Evolutionary conservation across 1,284 basidiomycete genomes (phyloP).

Genomic region (Veloporphyrellus conicus): DNA sequence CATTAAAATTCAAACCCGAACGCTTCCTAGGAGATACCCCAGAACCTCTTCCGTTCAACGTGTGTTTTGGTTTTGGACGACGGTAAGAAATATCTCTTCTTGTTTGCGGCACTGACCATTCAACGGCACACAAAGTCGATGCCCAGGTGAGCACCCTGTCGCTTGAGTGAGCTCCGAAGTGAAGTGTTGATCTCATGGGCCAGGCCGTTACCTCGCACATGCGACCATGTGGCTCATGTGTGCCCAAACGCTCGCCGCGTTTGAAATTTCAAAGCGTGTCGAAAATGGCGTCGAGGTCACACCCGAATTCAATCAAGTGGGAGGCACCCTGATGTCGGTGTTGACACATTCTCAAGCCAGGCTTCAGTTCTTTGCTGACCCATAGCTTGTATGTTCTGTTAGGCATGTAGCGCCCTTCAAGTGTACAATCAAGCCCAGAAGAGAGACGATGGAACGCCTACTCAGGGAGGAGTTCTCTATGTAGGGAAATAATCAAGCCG

Average conservation of each 20-base stretch:
- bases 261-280: conserved; percentile 19
- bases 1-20: conserved; percentile 20
- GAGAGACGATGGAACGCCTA: conserved; percentile 42
- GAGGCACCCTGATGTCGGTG: background rate
- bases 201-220: background rate
- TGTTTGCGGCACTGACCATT: background rate
- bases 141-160: conserved; percentile 9
- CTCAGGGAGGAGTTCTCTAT: conserved; percentile 36
- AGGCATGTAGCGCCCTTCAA: conserved; percentile 56
- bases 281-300: conserved; percentile 15
- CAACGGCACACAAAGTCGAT: conserved; percentile 2
- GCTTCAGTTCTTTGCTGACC: background rate
- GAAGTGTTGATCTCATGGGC: background rate
- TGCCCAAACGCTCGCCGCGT: conserved; percentile 17
- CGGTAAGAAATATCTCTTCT: conserved; percentile 36
- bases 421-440: conserved; percentile 52
- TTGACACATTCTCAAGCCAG: too few relatives aligned
- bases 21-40: conserved; percentile 27
- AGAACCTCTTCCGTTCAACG: conserved; percentile 46
- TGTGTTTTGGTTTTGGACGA: conserved; percentile 54
- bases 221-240: too few relatives aligned
- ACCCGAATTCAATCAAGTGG: conserved; percentile 14
- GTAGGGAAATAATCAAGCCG: too few relatives aligned
- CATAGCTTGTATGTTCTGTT: background rate
- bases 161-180: too few relatives aligned